Percentiles rank a stretch among this genome's conserved stretches.
Evolutionary conservation across 2,329 filamentous ascomycete species (phyloP).

Genomic region (Grosmannia serpens): DNA sequence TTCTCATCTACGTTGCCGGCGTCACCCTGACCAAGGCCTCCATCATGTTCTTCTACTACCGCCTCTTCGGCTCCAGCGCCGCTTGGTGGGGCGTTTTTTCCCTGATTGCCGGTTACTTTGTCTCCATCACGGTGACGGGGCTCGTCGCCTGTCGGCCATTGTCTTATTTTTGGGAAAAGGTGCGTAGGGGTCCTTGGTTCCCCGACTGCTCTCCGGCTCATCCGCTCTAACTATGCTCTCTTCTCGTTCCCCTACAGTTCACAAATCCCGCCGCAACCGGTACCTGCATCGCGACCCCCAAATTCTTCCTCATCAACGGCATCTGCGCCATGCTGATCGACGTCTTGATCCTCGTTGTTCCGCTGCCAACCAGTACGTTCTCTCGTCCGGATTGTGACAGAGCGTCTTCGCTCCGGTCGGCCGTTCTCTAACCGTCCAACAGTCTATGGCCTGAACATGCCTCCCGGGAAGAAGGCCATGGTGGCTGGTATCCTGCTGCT

Average conservation of each 20-base stretch:
- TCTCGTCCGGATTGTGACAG: background rate
- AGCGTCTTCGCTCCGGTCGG: background rate
- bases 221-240: background rate
- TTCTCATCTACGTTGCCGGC: constrained; percentile 1
- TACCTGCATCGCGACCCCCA: background rate
- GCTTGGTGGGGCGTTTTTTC: background rate
- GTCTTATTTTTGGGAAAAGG: background rate
- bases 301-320: constrained; percentile 1
- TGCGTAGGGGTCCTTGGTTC: background rate
- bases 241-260: background rate
- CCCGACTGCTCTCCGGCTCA: background rate
- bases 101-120: background rate
- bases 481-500: background rate
- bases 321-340: constrained; percentile 1
- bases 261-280: background rate
- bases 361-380: background rate
- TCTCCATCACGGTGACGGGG: background rate
- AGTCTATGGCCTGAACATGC: background rate
- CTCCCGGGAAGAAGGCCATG: background rate
- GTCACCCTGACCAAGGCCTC: background rate
- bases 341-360: background rate
- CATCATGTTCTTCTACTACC: background rate
- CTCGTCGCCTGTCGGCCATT: background rate
- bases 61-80: background rate
- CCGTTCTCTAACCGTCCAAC: background rate